These are phyloP conservation scores for Globisporangium perplexum DNA, from an alignment of 352 stramenopile species.

Conservation along the genomic window DNA sequence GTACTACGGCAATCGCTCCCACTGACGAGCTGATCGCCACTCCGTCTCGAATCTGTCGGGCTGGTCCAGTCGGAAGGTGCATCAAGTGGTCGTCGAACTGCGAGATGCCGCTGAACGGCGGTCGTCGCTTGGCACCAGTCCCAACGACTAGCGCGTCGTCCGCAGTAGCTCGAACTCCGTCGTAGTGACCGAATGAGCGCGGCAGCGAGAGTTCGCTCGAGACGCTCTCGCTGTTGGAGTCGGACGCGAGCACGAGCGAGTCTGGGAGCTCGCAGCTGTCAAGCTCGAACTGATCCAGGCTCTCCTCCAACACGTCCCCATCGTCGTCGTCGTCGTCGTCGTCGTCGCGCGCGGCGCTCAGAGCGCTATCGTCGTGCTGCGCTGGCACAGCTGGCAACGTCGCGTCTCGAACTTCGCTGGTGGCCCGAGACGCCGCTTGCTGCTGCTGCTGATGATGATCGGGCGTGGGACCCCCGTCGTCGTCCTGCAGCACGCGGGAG, in stretches of 20 bases:
- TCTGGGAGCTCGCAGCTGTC: constrained; percentile 9
- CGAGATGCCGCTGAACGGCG: constrained; percentile 18
- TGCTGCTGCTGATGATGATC: neutral
- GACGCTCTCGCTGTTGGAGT: constrained; percentile 58
- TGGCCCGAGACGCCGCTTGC: too few species aligned
- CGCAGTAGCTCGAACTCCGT: constrained; percentile 7
- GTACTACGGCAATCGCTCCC: neutral
- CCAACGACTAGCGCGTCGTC: neutral
- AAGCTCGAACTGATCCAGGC: constrained; percentile 9
- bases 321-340: constrained; percentile 21
- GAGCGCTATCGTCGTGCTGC: neutral
- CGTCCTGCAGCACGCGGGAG: constrained; percentile 22
- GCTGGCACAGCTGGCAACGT: neutral
- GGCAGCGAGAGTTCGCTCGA: constrained; percentile 71
- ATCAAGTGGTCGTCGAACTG: constrained; percentile 63
- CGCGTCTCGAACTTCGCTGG: neutral
- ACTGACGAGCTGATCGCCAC: too few species aligned
- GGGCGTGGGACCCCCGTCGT: constrained; percentile 4
- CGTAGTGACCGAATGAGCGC: constrained; percentile 63
- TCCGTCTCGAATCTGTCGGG: neutral
- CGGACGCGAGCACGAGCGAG: constrained; percentile 27
- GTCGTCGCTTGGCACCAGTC: neutral
- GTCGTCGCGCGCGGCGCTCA: constrained; percentile 15
- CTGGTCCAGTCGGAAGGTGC: constrained; percentile 8
- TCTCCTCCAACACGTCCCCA: constrained; percentile 20